phyloP scores from a whole-genome alignment of 2,329 filamentous ascomycete species.

The Phialocephala sp. region DNA sequence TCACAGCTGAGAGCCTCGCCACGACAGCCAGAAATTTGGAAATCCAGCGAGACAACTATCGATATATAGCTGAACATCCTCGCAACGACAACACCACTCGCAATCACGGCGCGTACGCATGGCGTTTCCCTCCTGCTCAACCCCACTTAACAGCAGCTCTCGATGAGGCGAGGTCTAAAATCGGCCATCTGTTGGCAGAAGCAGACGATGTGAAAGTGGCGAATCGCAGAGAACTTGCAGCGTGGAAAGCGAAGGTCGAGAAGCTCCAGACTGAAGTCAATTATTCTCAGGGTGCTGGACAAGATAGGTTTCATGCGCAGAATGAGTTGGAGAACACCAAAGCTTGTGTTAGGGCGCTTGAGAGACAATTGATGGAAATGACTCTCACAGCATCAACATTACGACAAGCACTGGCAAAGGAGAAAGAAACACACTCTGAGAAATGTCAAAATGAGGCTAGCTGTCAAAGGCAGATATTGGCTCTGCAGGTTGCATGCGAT shows the following conservation, averaged over 20 bases:
- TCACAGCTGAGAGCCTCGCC: not conserved
- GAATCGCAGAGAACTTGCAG: not conserved
- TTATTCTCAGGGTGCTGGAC: conserved; percentile 9
- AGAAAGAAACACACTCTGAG: conserved; percentile 14
- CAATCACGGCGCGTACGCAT: not conserved
- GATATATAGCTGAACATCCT: conserved; percentile 1
- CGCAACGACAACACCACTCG: not conserved
- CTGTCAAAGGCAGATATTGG: conserved; percentile 19
- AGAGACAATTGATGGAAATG: conserved; percentile 5
- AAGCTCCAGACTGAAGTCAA: conserved; percentile 15
- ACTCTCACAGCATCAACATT: conserved; percentile 3
- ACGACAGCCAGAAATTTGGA: not conserved
- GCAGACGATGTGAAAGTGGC: not conserved
- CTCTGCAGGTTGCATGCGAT: conserved; percentile 11
- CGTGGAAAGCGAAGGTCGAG: conserved; percentile 6
- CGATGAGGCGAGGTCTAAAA: not conserved
- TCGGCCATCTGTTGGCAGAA: not conserved
- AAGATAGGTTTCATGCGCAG: conserved; percentile 2
- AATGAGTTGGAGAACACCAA: conserved; percentile 1
- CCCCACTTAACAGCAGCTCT: not conserved
- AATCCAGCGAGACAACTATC: not conserved
- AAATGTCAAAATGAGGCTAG: conserved; percentile 18
- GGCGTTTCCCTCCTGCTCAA: not conserved
- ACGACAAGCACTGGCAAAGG: conserved; percentile 18
- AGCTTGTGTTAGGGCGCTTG: conserved; percentile 2